These are phyloP conservation scores for Flagelloscypha sp. DNA, from an alignment of 768 basidiomycete genomes.

Conservation along the genomic window DNA sequence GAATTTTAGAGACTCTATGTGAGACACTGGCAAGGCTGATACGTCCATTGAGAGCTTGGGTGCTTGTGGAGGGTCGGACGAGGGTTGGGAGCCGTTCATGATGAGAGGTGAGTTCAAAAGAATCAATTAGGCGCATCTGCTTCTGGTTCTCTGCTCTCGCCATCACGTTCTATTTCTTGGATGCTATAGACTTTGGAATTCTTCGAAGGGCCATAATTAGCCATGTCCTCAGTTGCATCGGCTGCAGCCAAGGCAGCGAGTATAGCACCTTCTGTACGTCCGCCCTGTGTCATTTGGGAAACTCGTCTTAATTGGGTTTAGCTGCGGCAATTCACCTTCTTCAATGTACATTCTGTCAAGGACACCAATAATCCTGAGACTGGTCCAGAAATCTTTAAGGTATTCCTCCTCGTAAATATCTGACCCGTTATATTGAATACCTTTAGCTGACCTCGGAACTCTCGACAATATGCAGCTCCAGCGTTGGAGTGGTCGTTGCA, in stretches of 20 bases:
- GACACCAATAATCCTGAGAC: slow-evolving; percentile 70
- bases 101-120: too few species aligned
- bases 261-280: not conserved
- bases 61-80: too few species aligned
- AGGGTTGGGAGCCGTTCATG: too few species aligned
- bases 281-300: not conserved
- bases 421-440: slow-evolving; percentile 3
- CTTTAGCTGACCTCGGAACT: slow-evolving; percentile 60
- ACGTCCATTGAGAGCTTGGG: slow-evolving; percentile 18
- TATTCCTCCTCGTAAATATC: slow-evolving; percentile 15
- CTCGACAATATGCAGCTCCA: slow-evolving; percentile 56
- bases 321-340: slow-evolving; percentile 92
- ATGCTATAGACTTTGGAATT: too few species aligned
- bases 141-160: too few species aligned
- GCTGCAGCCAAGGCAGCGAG: not conserved
- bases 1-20: slow-evolving; percentile 71
- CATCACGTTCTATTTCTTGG: too few species aligned
- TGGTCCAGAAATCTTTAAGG: slow-evolving; percentile 75
- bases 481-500: slow-evolving; percentile 64
- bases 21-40: slow-evolving; percentile 47
- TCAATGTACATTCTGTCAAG: slow-evolving; percentile 68
- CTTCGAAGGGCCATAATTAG: too few species aligned
- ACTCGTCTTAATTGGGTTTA: slow-evolving; percentile 20
- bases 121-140: too few species aligned
- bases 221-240: not conserved